These are phyloP conservation scores for Yamadazyma paraphyllophila DNA, from an alignment of 805 yeast species.

Conservation along the genomic window DNA sequence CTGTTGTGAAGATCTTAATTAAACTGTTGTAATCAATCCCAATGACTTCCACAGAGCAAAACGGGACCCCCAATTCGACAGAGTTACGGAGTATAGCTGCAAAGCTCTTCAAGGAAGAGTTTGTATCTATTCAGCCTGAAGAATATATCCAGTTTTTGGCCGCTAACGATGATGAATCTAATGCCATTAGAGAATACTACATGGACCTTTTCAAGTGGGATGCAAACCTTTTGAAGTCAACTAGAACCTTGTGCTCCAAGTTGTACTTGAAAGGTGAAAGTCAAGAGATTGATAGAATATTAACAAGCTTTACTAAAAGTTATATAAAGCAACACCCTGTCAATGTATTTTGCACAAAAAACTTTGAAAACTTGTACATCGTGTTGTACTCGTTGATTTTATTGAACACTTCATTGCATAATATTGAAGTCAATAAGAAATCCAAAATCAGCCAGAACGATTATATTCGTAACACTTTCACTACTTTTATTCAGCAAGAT, in stretches of 20 bases:
- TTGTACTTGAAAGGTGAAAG: conserved; percentile 81
- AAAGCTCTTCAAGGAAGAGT: conserved; percentile 38
- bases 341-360: conserved; percentile 49
- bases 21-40: background rate
- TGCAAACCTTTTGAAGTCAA: conserved; percentile 51
- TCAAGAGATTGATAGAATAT: conserved; percentile 71
- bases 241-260: conserved; percentile 60
- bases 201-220: conserved; percentile 49
- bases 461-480: conserved; percentile 41
- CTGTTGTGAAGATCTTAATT: background rate
- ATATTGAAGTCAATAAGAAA: conserved; percentile 39
- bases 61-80: background rate
- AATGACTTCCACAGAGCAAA: background rate
- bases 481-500: conserved; percentile 40
- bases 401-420: conserved; percentile 75
- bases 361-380: conserved; percentile 59
- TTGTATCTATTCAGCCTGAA: conserved; percentile 42
- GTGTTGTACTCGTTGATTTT: conserved; percentile 69
- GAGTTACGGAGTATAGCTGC: conserved; percentile 30
- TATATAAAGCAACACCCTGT: conserved; percentile 54
- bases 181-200: conserved; percentile 40
- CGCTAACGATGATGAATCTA: conserved; percentile 36
- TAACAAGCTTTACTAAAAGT: conserved; percentile 64
- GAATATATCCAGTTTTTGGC: conserved; percentile 45
- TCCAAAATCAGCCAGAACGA: conserved; percentile 40